These are phyloP conservation scores for Moniliella sp. DNA, from an alignment of 1,284 basidiomycete species.

Conservation along the genomic window DNA sequence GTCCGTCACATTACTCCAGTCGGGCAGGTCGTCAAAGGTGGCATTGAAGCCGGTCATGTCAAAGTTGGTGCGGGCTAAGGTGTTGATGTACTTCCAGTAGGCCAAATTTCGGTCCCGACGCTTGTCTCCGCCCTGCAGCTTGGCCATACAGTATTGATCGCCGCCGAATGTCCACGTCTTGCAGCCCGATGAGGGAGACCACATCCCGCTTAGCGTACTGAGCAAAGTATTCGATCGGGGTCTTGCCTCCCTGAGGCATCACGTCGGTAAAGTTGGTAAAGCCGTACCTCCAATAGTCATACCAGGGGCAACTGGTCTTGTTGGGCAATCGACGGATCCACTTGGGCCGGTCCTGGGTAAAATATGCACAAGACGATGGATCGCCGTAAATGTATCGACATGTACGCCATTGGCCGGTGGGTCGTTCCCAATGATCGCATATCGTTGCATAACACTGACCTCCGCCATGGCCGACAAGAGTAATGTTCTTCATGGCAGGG, in stretches of 20 bases:
- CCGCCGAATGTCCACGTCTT: slow-evolving; percentile 11
- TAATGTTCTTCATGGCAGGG: slow-evolving; percentile 7
- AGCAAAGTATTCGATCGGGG: slow-evolving; percentile 17
- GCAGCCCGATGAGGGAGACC: slow-evolving; percentile 20
- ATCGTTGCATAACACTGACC: slow-evolving; percentile 9
- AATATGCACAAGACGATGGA: slow-evolving; percentile 13
- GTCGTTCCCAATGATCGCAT: slow-evolving; percentile 6
- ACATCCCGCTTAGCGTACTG: slow-evolving; percentile 22
- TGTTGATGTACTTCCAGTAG: slow-evolving; percentile 16
- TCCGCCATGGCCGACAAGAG: slow-evolving; percentile 9
- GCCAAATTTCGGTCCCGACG: slow-evolving; percentile 16
- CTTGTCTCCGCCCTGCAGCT: slow-evolving; percentile 12
- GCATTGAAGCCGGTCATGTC: slow-evolving; percentile 18
- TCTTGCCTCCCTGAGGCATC: slow-evolving; percentile 9
- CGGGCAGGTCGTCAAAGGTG: slow-evolving; percentile 10
- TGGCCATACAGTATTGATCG: slow-evolving; percentile 6
- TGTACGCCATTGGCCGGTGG: slow-evolving; percentile 1
- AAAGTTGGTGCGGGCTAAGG: slow-evolving; percentile 10
- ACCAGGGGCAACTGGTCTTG: slow-evolving; percentile 2
- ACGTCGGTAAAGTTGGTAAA: slow-evolving; percentile 17
- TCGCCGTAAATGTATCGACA: slow-evolving; percentile 10
- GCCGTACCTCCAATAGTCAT: slow-evolving; percentile 10
- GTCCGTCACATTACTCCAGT: slow-evolving; percentile 16
- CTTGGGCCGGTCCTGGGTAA: slow-evolving; percentile 8
- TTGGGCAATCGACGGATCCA: slow-evolving; percentile 7